Evolutionary conservation across 495 filamentous ascomycete genomes (phyloP), one percentile per base, ranked within the genome.

Genomic region (Penicillium argentinense): DNA sequence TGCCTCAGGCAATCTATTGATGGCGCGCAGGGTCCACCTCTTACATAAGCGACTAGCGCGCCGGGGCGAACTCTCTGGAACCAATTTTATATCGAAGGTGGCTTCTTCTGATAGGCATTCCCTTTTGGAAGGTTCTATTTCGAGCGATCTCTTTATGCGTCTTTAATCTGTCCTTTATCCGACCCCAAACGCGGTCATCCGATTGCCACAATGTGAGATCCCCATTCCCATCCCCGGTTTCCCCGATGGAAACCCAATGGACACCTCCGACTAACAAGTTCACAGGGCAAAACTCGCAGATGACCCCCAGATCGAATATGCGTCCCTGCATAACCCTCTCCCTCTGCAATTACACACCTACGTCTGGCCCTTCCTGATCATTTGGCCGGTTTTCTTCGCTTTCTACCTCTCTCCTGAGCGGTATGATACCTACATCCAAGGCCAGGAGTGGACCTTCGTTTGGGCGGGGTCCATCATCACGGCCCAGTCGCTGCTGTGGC

Each of bases 361-460:
- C 66, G 66, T 96, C 53, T 93, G 88, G 87, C 93, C 93, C 1
- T 99, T 96, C 56, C 64, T 85, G 22, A 80, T 95, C 47, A 78
- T 89, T 55, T 99, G 95, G 89, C 92, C 93, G 25, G 73, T 81
- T 52, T 96, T 97, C 69, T 82, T 97, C 43, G 78, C 88, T 56
- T 80, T 89, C 66, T 97, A 92, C 62, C 81, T 95, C 39, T 86
- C 82, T 9, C 73, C 81, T 28, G 87, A 89, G 18, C 80, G 86
- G 51, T 99, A 97, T 69, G 84, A 93, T 39, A 87, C 83, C 55
- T 84, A 97, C 70, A 91, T 99, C 48, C 76, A 85, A 42, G 85
- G 83, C 17, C 81, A 83, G 53, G 93, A 99, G 73, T 99, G 93
- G 93, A 97, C 95, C 7, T 96, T 96, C 66, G 89, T 97, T 41